These are phyloP conservation scores for Streptanthus diversifolius DNA, from an alignment of 345 rosid species.

Conservation along the genomic window DNA sequence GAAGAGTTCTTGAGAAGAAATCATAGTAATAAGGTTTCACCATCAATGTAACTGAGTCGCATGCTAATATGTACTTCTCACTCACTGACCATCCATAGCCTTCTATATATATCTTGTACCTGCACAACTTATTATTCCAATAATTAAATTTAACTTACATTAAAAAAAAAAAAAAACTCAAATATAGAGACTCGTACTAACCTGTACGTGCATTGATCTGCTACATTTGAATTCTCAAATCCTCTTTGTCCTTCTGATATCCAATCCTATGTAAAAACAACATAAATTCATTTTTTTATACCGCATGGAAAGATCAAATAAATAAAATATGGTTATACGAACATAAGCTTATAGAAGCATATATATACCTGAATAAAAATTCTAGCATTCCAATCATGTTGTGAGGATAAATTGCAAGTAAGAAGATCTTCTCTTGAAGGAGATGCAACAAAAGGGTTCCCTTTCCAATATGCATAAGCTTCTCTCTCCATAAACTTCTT, in stretches of 20 bases:
- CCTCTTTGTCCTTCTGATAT: constrained; percentile 58
- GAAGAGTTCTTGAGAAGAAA: constrained; percentile 38
- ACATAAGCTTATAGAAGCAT: not conserved
- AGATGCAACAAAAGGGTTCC: constrained; percentile 60
- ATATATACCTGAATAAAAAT: constrained; percentile 51
- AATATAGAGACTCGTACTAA: constrained; percentile 12
- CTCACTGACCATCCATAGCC: constrained; percentile 54
- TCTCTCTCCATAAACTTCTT: constrained; percentile 58
- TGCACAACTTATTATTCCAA: constrained; percentile 4
- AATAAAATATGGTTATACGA: not conserved
- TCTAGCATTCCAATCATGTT: constrained; percentile 80
- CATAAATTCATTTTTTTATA: not conserved
- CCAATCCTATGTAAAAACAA: constrained; percentile 65
- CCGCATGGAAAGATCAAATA: not conserved
- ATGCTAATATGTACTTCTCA: constrained; percentile 39
- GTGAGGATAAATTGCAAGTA: constrained; percentile 53
- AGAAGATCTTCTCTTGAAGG: constrained; percentile 56
- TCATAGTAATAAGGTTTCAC: constrained; percentile 37
- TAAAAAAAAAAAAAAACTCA: not conserved
- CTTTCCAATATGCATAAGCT: constrained; percentile 87
- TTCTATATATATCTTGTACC: constrained; percentile 80
- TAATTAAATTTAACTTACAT: not conserved
- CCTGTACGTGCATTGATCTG: constrained; percentile 73
- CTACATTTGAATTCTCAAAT: constrained; percentile 64
- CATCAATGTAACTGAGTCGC: constrained; percentile 37